Percentiles rank a stretch among this genome's conserved stretches.
phyloP scores from a whole-genome alignment of 139 green algal species.

The Chlorella vulgaris region DNA sequence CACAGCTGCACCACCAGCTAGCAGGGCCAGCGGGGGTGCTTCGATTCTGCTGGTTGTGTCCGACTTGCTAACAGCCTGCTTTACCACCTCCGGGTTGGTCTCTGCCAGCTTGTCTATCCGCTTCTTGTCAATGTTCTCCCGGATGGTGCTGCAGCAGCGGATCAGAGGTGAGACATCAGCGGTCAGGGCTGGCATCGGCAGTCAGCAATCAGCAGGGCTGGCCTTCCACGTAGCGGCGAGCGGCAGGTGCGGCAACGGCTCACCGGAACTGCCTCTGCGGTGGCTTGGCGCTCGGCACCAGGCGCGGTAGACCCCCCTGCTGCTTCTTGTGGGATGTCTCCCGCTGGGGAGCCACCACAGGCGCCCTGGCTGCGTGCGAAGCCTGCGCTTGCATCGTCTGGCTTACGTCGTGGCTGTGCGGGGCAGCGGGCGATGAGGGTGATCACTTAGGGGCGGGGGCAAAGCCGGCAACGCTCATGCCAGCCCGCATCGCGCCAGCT shows the following conservation, averaged over 20 bases:
- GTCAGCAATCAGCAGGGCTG: too few relatives aligned
- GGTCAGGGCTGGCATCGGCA: too few relatives aligned
- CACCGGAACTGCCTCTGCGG: constrained; percentile 13
- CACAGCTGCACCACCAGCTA: not conserved
- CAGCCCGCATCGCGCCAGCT: too few relatives aligned
- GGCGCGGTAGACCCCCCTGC: not conserved
- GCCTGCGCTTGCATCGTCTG: not conserved
- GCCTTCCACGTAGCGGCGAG: too few relatives aligned
- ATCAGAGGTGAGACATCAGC: not conserved
- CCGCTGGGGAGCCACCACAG: not conserved
- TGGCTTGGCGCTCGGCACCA: not conserved
- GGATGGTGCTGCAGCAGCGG: constrained; percentile 13
- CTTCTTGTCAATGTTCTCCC: constrained; percentile 32
- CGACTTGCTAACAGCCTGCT: not conserved
- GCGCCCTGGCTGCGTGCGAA: not conserved
- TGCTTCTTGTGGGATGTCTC: not conserved
- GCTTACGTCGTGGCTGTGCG: not conserved
- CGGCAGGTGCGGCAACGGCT: not conserved
- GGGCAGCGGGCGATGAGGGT: too few relatives aligned
- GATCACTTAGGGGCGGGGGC: too few relatives aligned
- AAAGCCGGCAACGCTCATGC: too few relatives aligned
- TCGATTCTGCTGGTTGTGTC: not conserved
- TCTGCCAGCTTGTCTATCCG: constrained; percentile 19
- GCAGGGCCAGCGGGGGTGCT: not conserved
- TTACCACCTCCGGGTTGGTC: not conserved